phyloP scores from a whole-genome alignment of 2,329 filamentous ascomycete genomes.

The Talaromyces pinophilus region DNA sequence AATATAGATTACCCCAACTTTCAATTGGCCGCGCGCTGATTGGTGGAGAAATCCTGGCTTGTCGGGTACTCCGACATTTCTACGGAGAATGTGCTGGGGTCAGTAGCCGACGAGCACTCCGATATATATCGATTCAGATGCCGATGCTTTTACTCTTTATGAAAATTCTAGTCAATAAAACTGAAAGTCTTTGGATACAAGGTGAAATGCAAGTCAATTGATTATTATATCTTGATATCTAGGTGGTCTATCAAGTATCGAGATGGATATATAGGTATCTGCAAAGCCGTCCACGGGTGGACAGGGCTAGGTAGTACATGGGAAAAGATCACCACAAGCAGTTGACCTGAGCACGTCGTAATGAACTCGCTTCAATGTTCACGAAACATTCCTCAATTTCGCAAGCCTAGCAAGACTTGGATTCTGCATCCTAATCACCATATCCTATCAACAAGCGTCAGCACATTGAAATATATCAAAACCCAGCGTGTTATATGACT shows the following conservation, averaged over 20 bases:
- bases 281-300: background rate
- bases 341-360: no score
- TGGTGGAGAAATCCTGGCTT: slow-evolving; percentile 4
- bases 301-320: no score
- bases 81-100: background rate
- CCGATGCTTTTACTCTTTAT: background rate
- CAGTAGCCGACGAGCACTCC: background rate
- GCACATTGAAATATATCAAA: background rate
- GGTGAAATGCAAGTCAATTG: background rate
- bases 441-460: background rate
- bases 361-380: background rate
- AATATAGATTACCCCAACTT: slow-evolving; percentile 7
- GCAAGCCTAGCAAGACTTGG: background rate
- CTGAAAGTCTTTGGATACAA: no score
- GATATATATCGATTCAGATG: background rate
- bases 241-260: background rate
- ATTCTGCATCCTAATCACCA: background rate
- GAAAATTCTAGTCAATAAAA: background rate
- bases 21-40: background rate
- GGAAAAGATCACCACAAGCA: no score
- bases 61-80: background rate
- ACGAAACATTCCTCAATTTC: background rate
- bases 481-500: background rate
- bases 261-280: background rate
- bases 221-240: background rate